phyloP scores from a whole-genome alignment of 1,139 yeast genomes.

The Debaryomyces sp. region DNA sequence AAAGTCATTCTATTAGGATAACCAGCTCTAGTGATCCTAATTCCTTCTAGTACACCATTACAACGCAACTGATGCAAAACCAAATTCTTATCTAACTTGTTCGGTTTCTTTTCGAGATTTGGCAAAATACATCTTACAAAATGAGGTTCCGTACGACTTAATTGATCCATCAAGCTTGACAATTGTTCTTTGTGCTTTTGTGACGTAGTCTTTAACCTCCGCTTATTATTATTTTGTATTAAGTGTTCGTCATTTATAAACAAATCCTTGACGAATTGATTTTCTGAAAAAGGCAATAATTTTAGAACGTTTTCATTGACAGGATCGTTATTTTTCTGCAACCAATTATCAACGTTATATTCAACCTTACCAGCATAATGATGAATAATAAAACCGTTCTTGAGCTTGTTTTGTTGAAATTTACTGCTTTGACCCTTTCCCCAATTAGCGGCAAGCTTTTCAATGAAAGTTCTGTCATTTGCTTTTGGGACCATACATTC shows the following conservation, averaged over 20 bases:
- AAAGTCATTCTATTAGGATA: slow-evolving; percentile 91
- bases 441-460: slow-evolving; percentile 72
- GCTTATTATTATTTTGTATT: slow-evolving; percentile 13
- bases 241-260: slow-evolving; percentile 27
- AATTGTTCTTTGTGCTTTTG: slow-evolving; percentile 86
- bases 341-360: slow-evolving; percentile 89
- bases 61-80: slow-evolving; percentile 91
- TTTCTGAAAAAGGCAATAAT: slow-evolving; percentile 57
- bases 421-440: slow-evolving; percentile 56
- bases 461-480: slow-evolving; percentile 79
- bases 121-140: slow-evolving; percentile 97
- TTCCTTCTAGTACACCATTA: slow-evolving; percentile 98
- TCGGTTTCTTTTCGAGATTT: slow-evolving; percentile 73
- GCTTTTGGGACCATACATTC: slow-evolving; percentile 96
- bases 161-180: slow-evolving; percentile 67
- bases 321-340: slow-evolving; percentile 94
- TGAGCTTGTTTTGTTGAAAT: slow-evolving; percentile 69
- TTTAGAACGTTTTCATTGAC: slow-evolving; percentile 73
- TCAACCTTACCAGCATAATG: slow-evolving; percentile 98
- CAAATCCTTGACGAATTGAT: slow-evolving; percentile 44
- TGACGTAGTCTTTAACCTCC: slow-evolving; percentile 76
- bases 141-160: slow-evolving; percentile 87
- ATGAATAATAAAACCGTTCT: slow-evolving; percentile 74
- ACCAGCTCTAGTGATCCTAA: slow-evolving; percentile 95
- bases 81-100: slow-evolving; percentile 69